Base-by-base conservation (phyloP, 176 grass and related monocot species). In the Secale cereale region DNA sequence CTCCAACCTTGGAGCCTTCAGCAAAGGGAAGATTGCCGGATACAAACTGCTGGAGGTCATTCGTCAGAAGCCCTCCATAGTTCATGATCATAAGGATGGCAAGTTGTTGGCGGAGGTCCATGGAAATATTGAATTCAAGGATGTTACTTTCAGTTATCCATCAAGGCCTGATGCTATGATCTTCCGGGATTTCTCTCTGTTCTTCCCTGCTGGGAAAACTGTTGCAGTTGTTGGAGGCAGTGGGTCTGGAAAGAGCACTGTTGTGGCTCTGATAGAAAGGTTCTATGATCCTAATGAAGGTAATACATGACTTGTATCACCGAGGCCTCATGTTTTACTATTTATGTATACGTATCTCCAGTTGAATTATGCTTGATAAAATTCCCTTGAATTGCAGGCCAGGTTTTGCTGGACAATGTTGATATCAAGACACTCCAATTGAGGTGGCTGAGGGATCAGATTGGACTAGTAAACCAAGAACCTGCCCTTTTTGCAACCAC, bases 271-370 rank as follows among this genome's bases (percentile, higher is more conserved):
- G 78, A 99, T 99, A 79, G 97, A 99, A 96, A 90, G 97, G 56
- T 99, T 99, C 79, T 99, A 99, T 88, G 97, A 99, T 94, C 97
- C 97, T 85, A 99, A 94, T 86, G 91, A 99, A 85, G 97, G 95
- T 95, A 85, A 82, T 26, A 81, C 22, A 12, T 41, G 17, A 29
- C 30, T 54, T 22, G n/a, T n/a, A 6, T 10, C 14, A 74, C 25
- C 13, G 6, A 79, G 27, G 5, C 25, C 61, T 73, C 17, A 43
- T 73, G 4, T 11, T 70, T 76, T 71, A 7, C 20, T 70, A 33
- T 68, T 70, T 70, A 5, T 41, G 2, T 41, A 72, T 70, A 2
- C 68, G 23, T 69, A 27, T 10, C 29, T 20, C 2, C 16, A 35
- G 25, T 27, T 57, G 70, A 59, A 79, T 15, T 79, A 62, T 4